Base-by-base conservation (phyloP, 2,329 filamentous ascomycete species). In the Parastagonospora nodorum region DNA sequence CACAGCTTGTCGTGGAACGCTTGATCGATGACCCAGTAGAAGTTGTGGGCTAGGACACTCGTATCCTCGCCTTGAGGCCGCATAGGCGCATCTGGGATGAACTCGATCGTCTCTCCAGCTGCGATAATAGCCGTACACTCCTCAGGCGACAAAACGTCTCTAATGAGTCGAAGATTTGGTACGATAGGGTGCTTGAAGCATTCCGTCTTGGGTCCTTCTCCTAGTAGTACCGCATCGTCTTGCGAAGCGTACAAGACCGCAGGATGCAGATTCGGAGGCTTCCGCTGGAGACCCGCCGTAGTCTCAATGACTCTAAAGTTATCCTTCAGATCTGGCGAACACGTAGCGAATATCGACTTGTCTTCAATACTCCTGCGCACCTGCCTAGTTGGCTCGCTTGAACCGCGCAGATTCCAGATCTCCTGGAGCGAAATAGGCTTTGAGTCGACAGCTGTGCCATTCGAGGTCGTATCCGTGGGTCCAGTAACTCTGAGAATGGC, bases 11-110 rank as follows among this genome's bases (percentile, higher is more conserved):
- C 80, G 61, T 86, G 82, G 67, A 89, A 88, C 0, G 78, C 76
- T 16, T 78, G 75, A 58, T 89, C 87, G 10, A 85, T 78, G 8
- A 89, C 78, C 87, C 87, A 89, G 75, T 89, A 89, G 60, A 89
- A 88, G 69, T 89, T 89, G 74, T 89, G 87, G 0, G 87, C 87
- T 1, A 89, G 71, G 40, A 89, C 80, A 61, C 84, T 88, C 19
- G 79, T 78, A 45, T 75, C 74, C 53, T 88, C 84, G 12, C 83
- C 84, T 48, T 86, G 84, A n/a, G 84, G 83, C 2, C 84, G 82
- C 28, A 89, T 74, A 0, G 87, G 87, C 0, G 85, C 84, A 61
- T 90, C 87, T 0, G 87, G 87, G 0, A 86, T 77, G 56, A 89
- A 90, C 6, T 82, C 81, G 39, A 88, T 80, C 0, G 78, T 78